phyloP scores from a whole-genome alignment of 306 rosid genomes.

The Macrotyloma uniflorum region DNA sequence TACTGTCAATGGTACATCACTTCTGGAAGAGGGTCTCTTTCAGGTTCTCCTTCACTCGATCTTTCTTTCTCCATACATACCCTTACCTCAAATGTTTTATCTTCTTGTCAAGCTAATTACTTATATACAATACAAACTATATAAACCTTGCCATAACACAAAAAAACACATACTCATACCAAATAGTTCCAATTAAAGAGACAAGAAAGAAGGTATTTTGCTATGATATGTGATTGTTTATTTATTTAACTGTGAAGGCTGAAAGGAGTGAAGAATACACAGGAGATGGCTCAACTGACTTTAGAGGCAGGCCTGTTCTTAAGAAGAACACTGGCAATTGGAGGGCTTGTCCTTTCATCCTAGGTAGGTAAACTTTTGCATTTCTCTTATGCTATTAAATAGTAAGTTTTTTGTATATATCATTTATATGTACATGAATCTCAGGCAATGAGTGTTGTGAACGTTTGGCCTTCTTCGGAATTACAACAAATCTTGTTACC shows the following conservation, averaged over 20 bases:
- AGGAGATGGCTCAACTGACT: conserved; percentile 67
- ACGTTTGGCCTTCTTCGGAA: conserved; percentile 89
- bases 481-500: conserved; percentile 82
- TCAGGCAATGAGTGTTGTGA: conserved; percentile 91
- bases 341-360: conserved; percentile 68
- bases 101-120: background rate
- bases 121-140: background rate
- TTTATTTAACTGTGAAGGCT: conserved; percentile 40
- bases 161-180: background rate
- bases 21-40: conserved; percentile 41
- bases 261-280: conserved; percentile 40
- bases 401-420: background rate
- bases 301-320: conserved; percentile 49
- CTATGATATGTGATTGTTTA: conserved; percentile 4
- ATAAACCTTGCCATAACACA: background rate
- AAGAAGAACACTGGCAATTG: conserved; percentile 59
- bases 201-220: background rate
- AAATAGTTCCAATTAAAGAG: background rate
- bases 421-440: conserved; percentile 28
- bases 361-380: conserved; percentile 60
- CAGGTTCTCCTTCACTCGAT: conserved; percentile 36
- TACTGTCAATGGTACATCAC: conserved; percentile 2
- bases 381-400: background rate
- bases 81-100: background rate
- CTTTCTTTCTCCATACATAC: background rate